Evolutionary conservation across 805 yeast species (phyloP).

Genomic region (Metschnikowia kofuensis): DNA sequence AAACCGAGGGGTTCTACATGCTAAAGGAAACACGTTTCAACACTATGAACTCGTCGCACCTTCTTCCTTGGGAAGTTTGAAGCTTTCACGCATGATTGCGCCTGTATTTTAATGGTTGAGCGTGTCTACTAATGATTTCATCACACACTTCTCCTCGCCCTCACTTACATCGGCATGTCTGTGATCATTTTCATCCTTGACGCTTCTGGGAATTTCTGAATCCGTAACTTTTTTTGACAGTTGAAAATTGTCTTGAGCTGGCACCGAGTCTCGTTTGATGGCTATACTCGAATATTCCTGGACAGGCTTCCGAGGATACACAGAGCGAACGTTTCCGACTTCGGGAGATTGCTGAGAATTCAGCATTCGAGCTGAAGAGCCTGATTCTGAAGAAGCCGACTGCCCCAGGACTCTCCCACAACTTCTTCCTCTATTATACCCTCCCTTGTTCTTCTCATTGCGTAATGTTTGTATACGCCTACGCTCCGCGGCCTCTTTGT

Average conservation of each 20-base stretch:
- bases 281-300: conserved; percentile 2
- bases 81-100: not conserved
- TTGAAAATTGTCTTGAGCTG: not conserved
- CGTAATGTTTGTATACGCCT: not conserved
- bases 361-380: not conserved
- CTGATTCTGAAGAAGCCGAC: not conserved
- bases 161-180: conserved; percentile 6
- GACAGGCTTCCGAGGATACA: not conserved
- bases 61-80: no score
- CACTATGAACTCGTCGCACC: no score
- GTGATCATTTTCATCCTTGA: not conserved
- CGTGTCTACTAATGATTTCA: conserved; percentile 41
- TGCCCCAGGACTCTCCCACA: not conserved
- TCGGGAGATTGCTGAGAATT: conserved; percentile 1
- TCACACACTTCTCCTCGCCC: conserved; percentile 27
- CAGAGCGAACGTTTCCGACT: not conserved
- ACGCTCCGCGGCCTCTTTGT: not conserved
- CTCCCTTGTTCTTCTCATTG: not conserved
- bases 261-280: not conserved
- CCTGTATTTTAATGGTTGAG: conserved; percentile 27
- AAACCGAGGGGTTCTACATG: no score
- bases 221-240: not conserved
- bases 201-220: not conserved
- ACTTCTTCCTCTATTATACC: not conserved
- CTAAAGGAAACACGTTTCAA: no score